These are phyloP conservation scores for Phlegmacium glaucopus DNA, from an alignment of 768 basidiomycete species.

Conservation along the genomic window DNA sequence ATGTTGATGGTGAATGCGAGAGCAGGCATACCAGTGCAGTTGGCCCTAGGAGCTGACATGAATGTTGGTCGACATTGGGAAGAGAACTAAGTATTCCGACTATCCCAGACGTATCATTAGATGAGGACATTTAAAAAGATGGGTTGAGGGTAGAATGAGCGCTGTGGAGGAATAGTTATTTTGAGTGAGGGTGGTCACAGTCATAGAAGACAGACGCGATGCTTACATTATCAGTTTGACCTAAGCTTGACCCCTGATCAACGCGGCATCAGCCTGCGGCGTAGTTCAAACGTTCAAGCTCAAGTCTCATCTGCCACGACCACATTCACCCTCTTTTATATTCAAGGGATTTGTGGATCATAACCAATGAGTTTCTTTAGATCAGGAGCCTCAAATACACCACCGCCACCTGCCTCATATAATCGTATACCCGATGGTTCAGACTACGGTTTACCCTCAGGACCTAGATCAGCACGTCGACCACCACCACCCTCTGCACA, in stretches of 20 bases:
- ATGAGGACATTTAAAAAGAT: conserved; percentile 15
- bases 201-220: conserved; percentile 11
- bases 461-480: conserved; percentile 32
- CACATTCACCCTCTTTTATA: neutral
- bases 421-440: conserved; percentile 30
- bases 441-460: conserved; percentile 22
- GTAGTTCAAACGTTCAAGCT: no score
- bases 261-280: no score
- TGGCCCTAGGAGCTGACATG: conserved; percentile 50
- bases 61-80: conserved; percentile 44
- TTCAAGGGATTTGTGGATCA: neutral
- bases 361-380: conserved; percentile 48
- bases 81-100: conserved; percentile 17
- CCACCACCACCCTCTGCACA: conserved; percentile 39
- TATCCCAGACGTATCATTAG: conserved; percentile 6
- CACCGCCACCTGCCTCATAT: conserved; percentile 33
- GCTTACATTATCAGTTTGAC: conserved; percentile 14
- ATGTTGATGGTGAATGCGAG: conserved; percentile 40
- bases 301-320: no score
- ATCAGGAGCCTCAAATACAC: conserved; percentile 31
- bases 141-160: conserved; percentile 1
- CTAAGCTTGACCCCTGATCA: no score
- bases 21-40: conserved; percentile 42
- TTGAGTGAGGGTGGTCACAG: conserved; percentile 4
- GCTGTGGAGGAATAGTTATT: conserved; percentile 1